A percentile compares a stretch with the other conserved stretches of the same genome.
Conservation (phyloP, 2,329 filamentous ascomycete genomes). For the Kalaharituber pfeilii region DNA sequence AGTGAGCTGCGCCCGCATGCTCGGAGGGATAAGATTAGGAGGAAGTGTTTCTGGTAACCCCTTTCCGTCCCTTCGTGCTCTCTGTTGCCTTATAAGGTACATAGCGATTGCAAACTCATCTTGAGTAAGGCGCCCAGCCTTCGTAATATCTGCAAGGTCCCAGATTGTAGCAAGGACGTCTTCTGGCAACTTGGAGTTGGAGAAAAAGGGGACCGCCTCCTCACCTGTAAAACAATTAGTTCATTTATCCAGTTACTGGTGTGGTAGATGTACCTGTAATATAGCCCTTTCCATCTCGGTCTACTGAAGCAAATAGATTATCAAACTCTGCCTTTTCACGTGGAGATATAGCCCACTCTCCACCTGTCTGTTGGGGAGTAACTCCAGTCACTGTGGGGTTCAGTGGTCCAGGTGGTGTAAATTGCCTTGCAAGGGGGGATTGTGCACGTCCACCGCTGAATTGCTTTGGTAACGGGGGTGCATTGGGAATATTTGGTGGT, state of each 20-base stretch:
- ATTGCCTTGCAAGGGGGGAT: constrained; percentile 39
- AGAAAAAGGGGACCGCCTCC: constrained; percentile 85
- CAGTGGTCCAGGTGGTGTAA: constrained; percentile 34
- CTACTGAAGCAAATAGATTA: constrained; percentile 64
- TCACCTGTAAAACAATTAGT: constrained; percentile 36
- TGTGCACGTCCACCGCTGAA: constrained; percentile 52
- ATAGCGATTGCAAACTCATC: constrained; percentile 96
- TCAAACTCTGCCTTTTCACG: constrained; percentile 81
- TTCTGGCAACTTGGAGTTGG: constrained; percentile 75
- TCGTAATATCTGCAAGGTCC: constrained; percentile 90
- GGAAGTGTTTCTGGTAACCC: constrained; percentile 62
- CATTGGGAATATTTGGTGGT: constrained; percentile 35
- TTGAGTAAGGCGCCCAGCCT: constrained; percentile 63
- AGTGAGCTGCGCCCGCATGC: constrained; percentile 42
- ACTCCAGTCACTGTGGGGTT: constrained; percentile 15
- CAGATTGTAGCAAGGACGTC: constrained; percentile 86
- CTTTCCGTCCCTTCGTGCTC: constrained; percentile 39
- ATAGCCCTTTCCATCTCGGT: constrained; percentile 61
- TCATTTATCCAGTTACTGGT: neutral
- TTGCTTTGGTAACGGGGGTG: constrained; percentile 54
- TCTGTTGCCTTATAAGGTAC: constrained; percentile 85
- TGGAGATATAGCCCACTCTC: constrained; percentile 67
- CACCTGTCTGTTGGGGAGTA: constrained; percentile 25
- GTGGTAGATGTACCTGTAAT: constrained; percentile 42
- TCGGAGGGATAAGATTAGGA: constrained; percentile 66